Base-by-base conservation (phyloP, 192 early-diverging fungal genomes). In the Obelidium mucronatum region DNA sequence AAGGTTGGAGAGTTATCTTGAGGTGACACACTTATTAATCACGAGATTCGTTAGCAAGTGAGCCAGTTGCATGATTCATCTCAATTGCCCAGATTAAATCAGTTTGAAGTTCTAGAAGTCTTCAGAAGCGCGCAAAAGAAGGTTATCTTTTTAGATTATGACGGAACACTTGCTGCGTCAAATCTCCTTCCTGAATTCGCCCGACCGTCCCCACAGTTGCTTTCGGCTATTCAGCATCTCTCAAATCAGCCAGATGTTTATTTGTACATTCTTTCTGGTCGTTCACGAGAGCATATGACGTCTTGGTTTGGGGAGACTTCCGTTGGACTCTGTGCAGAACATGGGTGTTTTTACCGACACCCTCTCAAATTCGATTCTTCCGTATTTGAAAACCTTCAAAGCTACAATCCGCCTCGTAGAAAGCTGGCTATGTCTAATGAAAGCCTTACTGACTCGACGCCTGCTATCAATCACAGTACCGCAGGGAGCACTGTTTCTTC, bases 271-370 rank as follows among this genome's bases (percentile, higher is more conserved):
- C 86, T 98, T 2, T 96, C 94, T 37, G 98, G 98, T 2, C 94
- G 98, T 36, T 91, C 90, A 8, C 88, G 98, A 28, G 85, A 89
- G 17, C 92, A 96, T 77, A 88, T 99, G 80, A 96, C 94, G 70
- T 66, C 79, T 28, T 99, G 98, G 98, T 98, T 99, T 80, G 85
- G 83, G 19, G 91, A 88, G 26, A 88, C 92, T 33, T 93, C 90
- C 66, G 89, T 99, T 11, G 98, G 98, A 28, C 87, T 99, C n/a
- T 94, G 92, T 19, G 94, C 98, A 28, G 98, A 99, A 84, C 98
- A 99, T 78, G 98, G 98, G 6, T 94, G 96, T 74, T 99, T 99
- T 84, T 97, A 94, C 85, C 90, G 91, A 60, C 98, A 99, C 79
- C 97, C 98, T 2, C 19, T 36, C n/a, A 78, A 78, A 44, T 53